phyloP scores from a whole-genome alignment of 2,329 filamentous ascomycete species.

The Stemphylium beticola region DNA sequence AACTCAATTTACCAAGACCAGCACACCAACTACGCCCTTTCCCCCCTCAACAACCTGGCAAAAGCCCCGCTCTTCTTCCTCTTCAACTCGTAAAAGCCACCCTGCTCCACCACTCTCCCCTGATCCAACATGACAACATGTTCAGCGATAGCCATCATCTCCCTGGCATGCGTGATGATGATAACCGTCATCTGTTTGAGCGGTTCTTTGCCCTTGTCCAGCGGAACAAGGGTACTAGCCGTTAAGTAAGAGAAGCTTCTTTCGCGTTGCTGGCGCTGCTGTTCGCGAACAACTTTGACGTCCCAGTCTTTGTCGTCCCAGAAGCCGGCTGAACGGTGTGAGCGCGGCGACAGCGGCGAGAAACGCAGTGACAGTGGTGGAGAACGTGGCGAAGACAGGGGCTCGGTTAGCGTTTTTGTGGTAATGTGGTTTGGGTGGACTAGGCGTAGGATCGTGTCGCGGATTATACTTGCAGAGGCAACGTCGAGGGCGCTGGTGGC shows the following conservation, averaged over 20 bases:
- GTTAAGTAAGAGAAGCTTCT: background rate
- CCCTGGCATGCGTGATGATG: constrained; percentile 78
- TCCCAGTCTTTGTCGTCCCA: constrained; percentile 24
- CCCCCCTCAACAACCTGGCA: constrained; percentile 49
- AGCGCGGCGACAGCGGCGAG: background rate
- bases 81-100: constrained; percentile 67
- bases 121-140: constrained; percentile 74
- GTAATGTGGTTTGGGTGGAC: constrained; percentile 36
- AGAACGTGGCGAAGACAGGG: background rate
- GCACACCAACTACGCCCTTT: constrained; percentile 16
- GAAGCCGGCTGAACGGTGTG: constrained; percentile 11
- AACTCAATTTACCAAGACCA: background rate
- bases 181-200: constrained; percentile 68
- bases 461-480: constrained; percentile 68
- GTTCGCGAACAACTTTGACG: constrained; percentile 5
- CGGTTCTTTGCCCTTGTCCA: constrained; percentile 21
- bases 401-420: background rate
- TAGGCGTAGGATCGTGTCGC: constrained; percentile 65
- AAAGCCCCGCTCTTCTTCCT: constrained; percentile 37
- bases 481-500: constrained; percentile 82
- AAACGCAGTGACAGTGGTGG: background rate
- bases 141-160: constrained; percentile 87
- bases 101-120: constrained; percentile 70
- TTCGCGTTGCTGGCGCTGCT: background rate
- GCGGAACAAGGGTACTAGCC: too few species aligned